phyloP scores from a whole-genome alignment of 2,329 filamentous ascomycete genomes.

The Pseudocercospora eumusae region DNA sequence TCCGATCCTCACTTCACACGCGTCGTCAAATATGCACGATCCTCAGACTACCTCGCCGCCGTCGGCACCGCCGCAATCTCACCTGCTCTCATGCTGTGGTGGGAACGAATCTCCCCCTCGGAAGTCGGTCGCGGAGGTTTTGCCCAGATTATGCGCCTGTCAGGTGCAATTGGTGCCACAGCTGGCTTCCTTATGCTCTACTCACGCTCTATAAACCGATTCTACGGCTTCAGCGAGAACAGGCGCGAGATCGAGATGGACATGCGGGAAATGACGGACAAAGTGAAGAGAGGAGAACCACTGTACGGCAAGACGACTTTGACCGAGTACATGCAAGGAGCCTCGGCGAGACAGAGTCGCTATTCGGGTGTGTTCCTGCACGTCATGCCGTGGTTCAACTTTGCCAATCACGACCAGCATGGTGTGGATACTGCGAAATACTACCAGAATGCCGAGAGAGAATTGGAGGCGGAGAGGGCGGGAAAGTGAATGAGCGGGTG shows the following conservation, averaged over 20 bases:
- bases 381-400: slow-evolving; percentile 94
- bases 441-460: slow-evolving; percentile 90
- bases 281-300: slow-evolving; percentile 88
- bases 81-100: slow-evolving; percentile 71
- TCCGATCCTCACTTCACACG: slow-evolving; percentile 95
- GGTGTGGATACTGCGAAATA: slow-evolving; percentile 98
- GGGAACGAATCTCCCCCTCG: slow-evolving; percentile 84
- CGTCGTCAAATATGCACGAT: slow-evolving; percentile 82
- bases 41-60: slow-evolving; percentile 77
- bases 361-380: slow-evolving; percentile 84
- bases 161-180: slow-evolving; percentile 68
- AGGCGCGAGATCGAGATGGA: slow-evolving; percentile 89
- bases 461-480: slow-evolving; percentile 76
- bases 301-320: slow-evolving; percentile 80
- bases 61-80: slow-evolving; percentile 67
- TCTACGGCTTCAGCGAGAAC: slow-evolving; percentile 95
- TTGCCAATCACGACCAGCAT: slow-evolving; percentile 95
- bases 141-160: slow-evolving; percentile 76
- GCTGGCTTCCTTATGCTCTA: slow-evolving; percentile 87
- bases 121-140: slow-evolving; percentile 82
- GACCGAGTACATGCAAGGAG: slow-evolving; percentile 88
- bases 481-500: slow-evolving; percentile 25
- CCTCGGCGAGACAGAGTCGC: slow-evolving; percentile 87
- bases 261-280: slow-evolving; percentile 96
- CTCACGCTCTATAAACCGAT: slow-evolving; percentile 77